Evolutionary conservation across 108 stramenopile species (phyloP), one percentile per base, ranked within the genome.

Genomic region (Nitzschia sp.): DNA sequence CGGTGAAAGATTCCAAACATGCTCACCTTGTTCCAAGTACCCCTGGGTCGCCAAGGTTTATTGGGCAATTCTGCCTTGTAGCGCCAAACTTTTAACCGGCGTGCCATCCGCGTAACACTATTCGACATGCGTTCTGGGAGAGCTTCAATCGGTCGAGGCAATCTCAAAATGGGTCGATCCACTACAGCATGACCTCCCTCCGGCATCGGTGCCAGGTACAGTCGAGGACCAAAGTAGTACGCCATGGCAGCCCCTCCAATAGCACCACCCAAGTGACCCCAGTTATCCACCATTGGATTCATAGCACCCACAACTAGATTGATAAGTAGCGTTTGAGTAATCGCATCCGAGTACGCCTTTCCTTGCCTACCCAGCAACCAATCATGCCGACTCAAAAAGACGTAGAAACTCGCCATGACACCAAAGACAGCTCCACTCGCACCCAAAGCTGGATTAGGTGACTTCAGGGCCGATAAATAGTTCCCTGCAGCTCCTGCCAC

Each of bases 361-460:
- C 75, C 81, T 8, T 61, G 27, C 35, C 36, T 25, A 19, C 91
- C 88, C 67, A 92, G 68, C 49, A 89, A 31, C 71, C 71, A 73
- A 29, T 83, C 75, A 72, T 95, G 84, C 6, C 89, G 71, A 31
- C 36, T 70, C 59, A 95, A 58, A 80, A 90, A 95, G 0, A 82
- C 79, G 30, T 76, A 86, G 46, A 92, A 87, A 11, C 88, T 84
- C 17, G 87, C 87, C 54, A 92, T 80, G 26, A 95, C 72, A 25
- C 91, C 89, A 75, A 95, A 95, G 0, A 95, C 91, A 19, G 89
- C 91, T 18, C 94, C 94, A 27, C 71, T 77, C 1, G 94, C 94
- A 8, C 94, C 93, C 58, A 95, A 77, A 3, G 84, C 79, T 0
- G 93, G 93, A 75, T 90, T 92, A 3, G 93, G 93, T 17, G 84